Evolutionary conservation across 805 yeast species (phyloP).

Genomic region (Kregervanrija pseudodelftensis): DNA sequence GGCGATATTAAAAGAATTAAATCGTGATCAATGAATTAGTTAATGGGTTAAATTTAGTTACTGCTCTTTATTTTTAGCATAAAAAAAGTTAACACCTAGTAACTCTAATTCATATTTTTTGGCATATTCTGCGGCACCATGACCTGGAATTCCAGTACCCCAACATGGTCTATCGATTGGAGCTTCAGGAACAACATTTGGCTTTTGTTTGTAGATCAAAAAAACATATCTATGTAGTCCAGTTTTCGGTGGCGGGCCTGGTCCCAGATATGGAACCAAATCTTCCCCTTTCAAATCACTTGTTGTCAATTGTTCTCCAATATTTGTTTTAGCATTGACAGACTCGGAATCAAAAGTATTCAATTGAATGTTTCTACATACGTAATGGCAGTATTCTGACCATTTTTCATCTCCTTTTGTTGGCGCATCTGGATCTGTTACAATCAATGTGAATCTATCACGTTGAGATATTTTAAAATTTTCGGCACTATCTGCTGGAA

Average conservation of each 20-base stretch:
- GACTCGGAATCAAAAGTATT: slow-evolving; percentile 31
- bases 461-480: slow-evolving; percentile 35
- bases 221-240: slow-evolving; percentile 86
- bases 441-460: slow-evolving; percentile 61
- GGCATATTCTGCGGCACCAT: slow-evolving; percentile 74
- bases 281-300: slow-evolving; percentile 34
- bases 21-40: too few relatives aligned
- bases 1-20: too few relatives aligned
- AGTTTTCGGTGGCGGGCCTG: slow-evolving; percentile 85
- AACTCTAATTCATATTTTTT: slow-evolving; percentile 53
- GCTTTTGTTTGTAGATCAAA: slow-evolving; percentile 63
- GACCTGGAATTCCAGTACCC: slow-evolving; percentile 81
- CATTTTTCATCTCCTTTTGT: slow-evolving; percentile 73
- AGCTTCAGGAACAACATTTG: slow-evolving; percentile 30
- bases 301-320: slow-evolving; percentile 25
- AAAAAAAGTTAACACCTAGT: slow-evolving; percentile 75
- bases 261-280: slow-evolving; percentile 61
- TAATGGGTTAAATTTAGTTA: slow-evolving; percentile 1
- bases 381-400: slow-evolving; percentile 82
- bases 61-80: slow-evolving; percentile 53
- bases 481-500: slow-evolving; percentile 27
- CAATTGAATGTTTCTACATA: slow-evolving; percentile 48
- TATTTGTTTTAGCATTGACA: slow-evolving; percentile 14
- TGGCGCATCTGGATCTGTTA: slow-evolving; percentile 96
- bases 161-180: slow-evolving; percentile 60